Evolutionary conservation across 257 asterid genomes (phyloP), one percentile per base, ranked within the genome.

Genomic region (Solanum etuberosum): DNA sequence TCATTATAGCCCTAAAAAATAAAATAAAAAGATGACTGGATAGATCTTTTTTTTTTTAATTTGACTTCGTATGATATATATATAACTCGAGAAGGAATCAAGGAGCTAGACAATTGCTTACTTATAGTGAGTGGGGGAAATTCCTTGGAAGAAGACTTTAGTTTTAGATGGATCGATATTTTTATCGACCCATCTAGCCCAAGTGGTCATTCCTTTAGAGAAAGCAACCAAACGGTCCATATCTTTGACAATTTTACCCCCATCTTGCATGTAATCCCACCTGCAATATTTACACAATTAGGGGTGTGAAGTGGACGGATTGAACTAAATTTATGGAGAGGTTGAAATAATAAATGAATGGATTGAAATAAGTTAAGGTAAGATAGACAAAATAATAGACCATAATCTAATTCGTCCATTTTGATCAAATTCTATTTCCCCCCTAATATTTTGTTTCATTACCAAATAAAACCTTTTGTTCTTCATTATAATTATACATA

Each of bases 121-220:
- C 98, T 83, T 82, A 83, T 95, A 97, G 88, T 97, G 99, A 11
- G 92, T 89, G 16, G 99, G 99, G 31, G 99, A 95, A 88, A 95
- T 91, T 85, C 99, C 99, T 87, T 96, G 98, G 43, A 93, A 96
- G 84, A 94, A 89, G 76, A 96, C 98, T 90, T 92, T 93, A 31
- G 99, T 94, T 89, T 92, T 96, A 78, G 94, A 90, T 86, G 97
- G 95, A 65, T 95, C 93, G 5, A 95, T 87, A 59, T 94, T 92
- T 25, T 89, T 86, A 83, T 95, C 89, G 78, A 97, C 90, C 99
- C 99, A 97, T 92, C 95, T 86, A 0, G 97, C 98, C 99, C 99
- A 95, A 18, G 99, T 97, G 5, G 93, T 92, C 95, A 97, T 57
- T 40, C 98, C 99, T 90, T 91, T 94, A 88, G 94, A 94, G 70